These are phyloP conservation scores for Stagonosporopsis rhizophila DNA, from an alignment of 2,329 filamentous ascomycete species.

Conservation along the genomic window DNA sequence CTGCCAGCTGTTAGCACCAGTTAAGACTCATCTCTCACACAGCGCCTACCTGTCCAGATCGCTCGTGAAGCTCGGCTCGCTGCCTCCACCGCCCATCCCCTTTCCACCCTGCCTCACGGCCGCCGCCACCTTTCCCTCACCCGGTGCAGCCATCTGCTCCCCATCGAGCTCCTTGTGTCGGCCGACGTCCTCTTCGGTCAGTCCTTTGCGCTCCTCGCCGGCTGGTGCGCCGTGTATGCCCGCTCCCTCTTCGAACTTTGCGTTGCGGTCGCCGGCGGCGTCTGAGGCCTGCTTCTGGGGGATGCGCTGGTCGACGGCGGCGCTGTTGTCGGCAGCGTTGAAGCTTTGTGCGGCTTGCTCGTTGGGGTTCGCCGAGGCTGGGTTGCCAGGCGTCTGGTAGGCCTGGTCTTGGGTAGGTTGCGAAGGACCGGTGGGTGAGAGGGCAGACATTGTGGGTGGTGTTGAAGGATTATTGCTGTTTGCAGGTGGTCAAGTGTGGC, in stretches of 20 bases:
- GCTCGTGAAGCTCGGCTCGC: slow-evolving; percentile 51
- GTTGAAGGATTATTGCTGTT: slow-evolving; percentile 2
- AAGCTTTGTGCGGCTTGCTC: slow-evolving; percentile 45
- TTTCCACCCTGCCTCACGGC: slow-evolving; percentile 49
- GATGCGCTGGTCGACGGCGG: slow-evolving; percentile 46
- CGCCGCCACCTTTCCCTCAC: slow-evolving; percentile 54
- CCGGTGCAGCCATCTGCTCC: slow-evolving; percentile 57
- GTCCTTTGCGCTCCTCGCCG: slow-evolving; percentile 54
- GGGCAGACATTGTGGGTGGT: slow-evolving; percentile 45
- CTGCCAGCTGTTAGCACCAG: slow-evolving; percentile 31
- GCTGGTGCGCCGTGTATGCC: slow-evolving; percentile 54
- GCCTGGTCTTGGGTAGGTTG: slow-evolving; percentile 55
- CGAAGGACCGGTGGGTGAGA: slow-evolving; percentile 51
- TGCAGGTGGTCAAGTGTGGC: background rate
- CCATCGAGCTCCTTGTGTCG: slow-evolving; percentile 55
- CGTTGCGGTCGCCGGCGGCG: slow-evolving; percentile 49
- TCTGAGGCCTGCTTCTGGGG: slow-evolving; percentile 48
- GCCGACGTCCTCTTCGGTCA: slow-evolving; percentile 52
- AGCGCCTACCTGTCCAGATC: slow-evolving; percentile 52
- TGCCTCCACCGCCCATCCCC: slow-evolving; percentile 44
- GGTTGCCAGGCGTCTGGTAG: slow-evolving; percentile 57
- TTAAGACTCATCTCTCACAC: background rate
- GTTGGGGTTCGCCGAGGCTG: slow-evolving; percentile 51
- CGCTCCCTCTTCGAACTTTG: slow-evolving; percentile 31
- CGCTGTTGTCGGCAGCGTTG: slow-evolving; percentile 45